Conservation (phyloP, 208 protist species). For the Vickermania ingenoplastis region DNA sequence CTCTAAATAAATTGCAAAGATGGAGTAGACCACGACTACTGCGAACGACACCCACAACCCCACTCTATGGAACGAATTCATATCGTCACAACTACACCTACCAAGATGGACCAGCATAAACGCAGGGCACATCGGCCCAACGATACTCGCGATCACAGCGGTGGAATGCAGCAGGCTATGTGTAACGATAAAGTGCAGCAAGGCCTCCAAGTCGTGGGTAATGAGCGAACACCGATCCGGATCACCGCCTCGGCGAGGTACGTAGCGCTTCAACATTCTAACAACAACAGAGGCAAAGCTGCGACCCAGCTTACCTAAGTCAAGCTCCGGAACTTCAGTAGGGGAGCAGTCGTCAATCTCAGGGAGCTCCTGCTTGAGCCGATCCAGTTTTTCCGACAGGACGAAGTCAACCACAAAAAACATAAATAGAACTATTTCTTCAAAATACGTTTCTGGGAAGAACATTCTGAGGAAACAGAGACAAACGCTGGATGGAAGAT, state of each 20-base stretch:
- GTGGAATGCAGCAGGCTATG: slow-evolving; percentile 7
- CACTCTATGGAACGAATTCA: too few relatives aligned
- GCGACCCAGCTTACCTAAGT: slow-evolving; percentile 42
- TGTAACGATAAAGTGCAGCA: too few relatives aligned
- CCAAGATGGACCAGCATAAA: slow-evolving; percentile 28
- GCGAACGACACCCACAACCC: slow-evolving; percentile 28
- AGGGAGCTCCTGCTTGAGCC: slow-evolving; percentile 43
- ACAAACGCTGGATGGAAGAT: too few relatives aligned
- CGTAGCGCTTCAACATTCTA: slow-evolving; percentile 23
- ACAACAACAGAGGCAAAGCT: slow-evolving; percentile 42
- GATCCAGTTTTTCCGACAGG: slow-evolving; percentile 32
- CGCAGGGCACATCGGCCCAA: slow-evolving; percentile 28
- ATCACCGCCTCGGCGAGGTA: slow-evolving; percentile 1
- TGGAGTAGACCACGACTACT: slow-evolving; percentile 16
- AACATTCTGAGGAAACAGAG: too few relatives aligned
- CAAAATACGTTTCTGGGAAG: too few relatives aligned
- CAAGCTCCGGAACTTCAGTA: slow-evolving; percentile 42
- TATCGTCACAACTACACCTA: too few relatives aligned
- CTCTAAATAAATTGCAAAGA: slow-evolving; percentile 40
- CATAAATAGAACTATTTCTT: slow-evolving; percentile 29
- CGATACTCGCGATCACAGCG: slow-evolving; percentile 41
- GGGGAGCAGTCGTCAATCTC: slow-evolving; percentile 66
- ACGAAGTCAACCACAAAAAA: slow-evolving; percentile 55
- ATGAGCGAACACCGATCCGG: too few relatives aligned
- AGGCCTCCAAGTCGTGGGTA: too few relatives aligned